Conservation (phyloP, 2,329 filamentous ascomycete species). For the Penicillium sp. region DNA sequence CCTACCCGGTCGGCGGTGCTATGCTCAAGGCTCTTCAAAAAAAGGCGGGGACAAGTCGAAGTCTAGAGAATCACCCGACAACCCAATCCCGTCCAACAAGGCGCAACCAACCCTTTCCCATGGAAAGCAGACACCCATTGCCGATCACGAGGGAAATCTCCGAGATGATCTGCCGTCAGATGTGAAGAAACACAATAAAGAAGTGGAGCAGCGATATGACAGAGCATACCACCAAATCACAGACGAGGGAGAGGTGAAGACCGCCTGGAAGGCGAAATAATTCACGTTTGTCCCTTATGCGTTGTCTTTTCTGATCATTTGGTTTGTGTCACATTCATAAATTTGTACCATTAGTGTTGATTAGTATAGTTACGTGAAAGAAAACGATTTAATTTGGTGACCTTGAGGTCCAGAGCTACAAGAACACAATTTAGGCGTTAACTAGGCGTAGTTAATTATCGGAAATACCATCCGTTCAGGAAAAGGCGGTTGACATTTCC, state of each 20-base stretch:
- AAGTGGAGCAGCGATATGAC: constrained; percentile 32
- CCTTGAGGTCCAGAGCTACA: no score
- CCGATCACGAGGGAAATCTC: constrained; percentile 26
- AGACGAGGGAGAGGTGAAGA: constrained; percentile 22
- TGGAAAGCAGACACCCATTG: constrained; percentile 27
- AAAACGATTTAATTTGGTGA: background rate
- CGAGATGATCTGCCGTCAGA: constrained; percentile 29
- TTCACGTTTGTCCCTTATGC: background rate
- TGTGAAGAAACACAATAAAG: constrained; percentile 34
- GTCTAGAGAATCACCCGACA: constrained; percentile 1
- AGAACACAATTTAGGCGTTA: no score
- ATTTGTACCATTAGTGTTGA: background rate
- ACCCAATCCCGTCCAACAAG: constrained; percentile 31
- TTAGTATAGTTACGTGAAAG: background rate
- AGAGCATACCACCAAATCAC: constrained; percentile 30
- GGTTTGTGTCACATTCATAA: no score
- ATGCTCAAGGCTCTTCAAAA: constrained; percentile 2
- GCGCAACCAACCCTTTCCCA: constrained; percentile 32
- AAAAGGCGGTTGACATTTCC: no score
- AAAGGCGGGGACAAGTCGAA: background rate
- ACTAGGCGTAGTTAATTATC: no score
- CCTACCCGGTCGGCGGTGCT: constrained; percentile 1
- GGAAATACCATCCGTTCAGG: no score
- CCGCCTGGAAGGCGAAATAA: background rate
- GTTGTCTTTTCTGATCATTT: background rate